Evolutionary conservation across 345 rosid genomes (phyloP).

Genomic region (Arabis hirsuta): DNA sequence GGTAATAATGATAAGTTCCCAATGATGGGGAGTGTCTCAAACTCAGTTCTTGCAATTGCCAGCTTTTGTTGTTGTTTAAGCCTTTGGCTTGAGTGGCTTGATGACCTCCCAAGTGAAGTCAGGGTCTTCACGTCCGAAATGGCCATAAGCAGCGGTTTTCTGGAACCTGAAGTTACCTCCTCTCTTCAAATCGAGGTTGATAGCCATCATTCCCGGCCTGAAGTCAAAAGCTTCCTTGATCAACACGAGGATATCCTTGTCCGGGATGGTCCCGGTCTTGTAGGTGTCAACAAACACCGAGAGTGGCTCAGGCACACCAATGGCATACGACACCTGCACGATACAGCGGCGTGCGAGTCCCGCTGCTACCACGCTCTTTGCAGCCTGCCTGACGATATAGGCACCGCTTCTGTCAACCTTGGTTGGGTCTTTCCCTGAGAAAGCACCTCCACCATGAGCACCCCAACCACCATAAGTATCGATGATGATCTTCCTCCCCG

Average conservation of each 20-base stretch:
- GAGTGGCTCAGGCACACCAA: conserved; percentile 74
- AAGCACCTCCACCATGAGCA: conserved; percentile 80
- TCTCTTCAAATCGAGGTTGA: conserved; percentile 74
- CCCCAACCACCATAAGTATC: conserved; percentile 86
- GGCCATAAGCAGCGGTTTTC: conserved; percentile 77
- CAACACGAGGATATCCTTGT: conserved; percentile 56
- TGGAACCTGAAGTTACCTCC: conserved; percentile 78
- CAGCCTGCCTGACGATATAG: conserved; percentile 78
- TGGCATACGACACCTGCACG: conserved; percentile 79
- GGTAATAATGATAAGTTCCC: conserved; percentile 41
- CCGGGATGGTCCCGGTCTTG: conserved; percentile 62
- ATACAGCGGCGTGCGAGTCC: conserved; percentile 79
- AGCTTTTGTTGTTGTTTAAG: conserved; percentile 32
- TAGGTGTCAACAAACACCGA: conserved; percentile 68
- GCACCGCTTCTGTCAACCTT: conserved; percentile 87
- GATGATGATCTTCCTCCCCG: conserved; percentile 78
- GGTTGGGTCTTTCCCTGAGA: conserved; percentile 80
- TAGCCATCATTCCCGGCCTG: conserved; percentile 81
- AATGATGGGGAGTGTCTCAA: conserved; percentile 12
- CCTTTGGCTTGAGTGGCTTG: conserved; percentile 72
- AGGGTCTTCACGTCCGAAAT: conserved; percentile 74
- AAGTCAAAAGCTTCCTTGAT: conserved; percentile 72
- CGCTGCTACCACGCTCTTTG: conserved; percentile 75
- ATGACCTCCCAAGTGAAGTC: conserved; percentile 81
- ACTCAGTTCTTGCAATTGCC: conserved; percentile 26